These are phyloP conservation scores for Curvularia verruculosa DNA, from an alignment of 2,329 filamentous ascomycete species.

Conservation along the genomic window DNA sequence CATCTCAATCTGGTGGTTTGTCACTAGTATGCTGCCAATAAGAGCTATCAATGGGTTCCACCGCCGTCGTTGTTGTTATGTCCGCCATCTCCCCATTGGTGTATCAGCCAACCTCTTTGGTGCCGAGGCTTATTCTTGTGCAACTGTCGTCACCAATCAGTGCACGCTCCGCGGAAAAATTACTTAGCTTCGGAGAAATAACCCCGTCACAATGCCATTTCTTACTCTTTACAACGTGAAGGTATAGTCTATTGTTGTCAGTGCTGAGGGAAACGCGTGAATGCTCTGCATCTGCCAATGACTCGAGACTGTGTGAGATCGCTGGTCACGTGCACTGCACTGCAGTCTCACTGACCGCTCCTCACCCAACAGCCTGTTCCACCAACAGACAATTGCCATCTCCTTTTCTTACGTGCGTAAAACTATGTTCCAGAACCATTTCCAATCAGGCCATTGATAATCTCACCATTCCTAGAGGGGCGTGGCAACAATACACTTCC, in stretches of 20 bases:
- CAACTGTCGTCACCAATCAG: neutral
- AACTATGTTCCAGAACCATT: neutral
- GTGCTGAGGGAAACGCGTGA: neutral
- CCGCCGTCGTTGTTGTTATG: neutral
- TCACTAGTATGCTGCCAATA: neutral
- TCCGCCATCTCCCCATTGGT: neutral
- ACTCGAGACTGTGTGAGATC: neutral
- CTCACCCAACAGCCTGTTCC: neutral
- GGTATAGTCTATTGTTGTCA: neutral
- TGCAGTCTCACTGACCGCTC: conserved; percentile 1
- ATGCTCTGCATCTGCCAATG: neutral
- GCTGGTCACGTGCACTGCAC: neutral
- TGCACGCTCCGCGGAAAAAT: neutral
- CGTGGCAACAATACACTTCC: neutral
- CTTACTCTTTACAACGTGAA: neutral
- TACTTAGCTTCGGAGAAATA: conserved; percentile 1
- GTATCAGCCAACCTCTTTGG: neutral
- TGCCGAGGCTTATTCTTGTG: neutral
- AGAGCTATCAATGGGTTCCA: neutral
- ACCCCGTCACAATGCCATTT: neutral
- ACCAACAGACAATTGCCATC: neutral
- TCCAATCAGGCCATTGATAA: conserved; percentile 13
- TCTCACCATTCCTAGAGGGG: conserved; percentile 1
- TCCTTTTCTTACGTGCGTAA: neutral
- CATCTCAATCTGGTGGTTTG: neutral